phyloP scores from a whole-genome alignment of 306 rosid species.

The Glycine soja region DNA sequence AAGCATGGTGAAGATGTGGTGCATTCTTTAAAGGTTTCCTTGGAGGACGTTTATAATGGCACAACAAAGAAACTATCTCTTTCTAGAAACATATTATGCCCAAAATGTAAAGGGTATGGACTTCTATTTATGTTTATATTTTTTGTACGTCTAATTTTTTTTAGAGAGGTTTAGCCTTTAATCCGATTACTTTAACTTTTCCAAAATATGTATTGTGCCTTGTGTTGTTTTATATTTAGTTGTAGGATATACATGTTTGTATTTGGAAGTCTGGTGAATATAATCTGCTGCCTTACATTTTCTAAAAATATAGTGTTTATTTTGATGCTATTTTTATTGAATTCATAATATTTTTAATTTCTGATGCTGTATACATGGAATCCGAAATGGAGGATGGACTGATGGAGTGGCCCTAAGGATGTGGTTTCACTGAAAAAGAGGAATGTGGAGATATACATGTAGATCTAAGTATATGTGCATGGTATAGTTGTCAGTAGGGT shows the following conservation, averaged over 20 bases:
- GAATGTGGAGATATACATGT: neutral
- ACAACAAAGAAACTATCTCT: constrained; percentile 76
- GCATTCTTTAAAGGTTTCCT: constrained; percentile 74
- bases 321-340: constrained; percentile 11
- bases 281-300: neutral
- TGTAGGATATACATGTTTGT: constrained; percentile 20
- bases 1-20: constrained; percentile 83
- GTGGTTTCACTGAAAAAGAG: neutral
- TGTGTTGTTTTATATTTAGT: neutral
- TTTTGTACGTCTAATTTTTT: neutral
- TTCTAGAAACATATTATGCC: constrained; percentile 64
- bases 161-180: neutral
- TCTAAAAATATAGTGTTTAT: neutral
- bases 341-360: constrained; percentile 16
- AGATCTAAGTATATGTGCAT: neutral
- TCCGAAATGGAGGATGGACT: neutral
- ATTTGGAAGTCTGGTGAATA: constrained; percentile 1
- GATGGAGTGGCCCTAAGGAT: neutral
- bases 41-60: constrained; percentile 83
- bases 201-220: neutral
- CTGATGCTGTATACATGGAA: neutral
- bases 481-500: neutral
- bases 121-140: neutral
- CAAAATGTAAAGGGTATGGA: constrained; percentile 79
- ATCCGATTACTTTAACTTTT: neutral